Evolutionary conservation across 2,329 filamentous ascomycete genomes (phyloP).

Genomic region (Huntiella savannae): DNA sequence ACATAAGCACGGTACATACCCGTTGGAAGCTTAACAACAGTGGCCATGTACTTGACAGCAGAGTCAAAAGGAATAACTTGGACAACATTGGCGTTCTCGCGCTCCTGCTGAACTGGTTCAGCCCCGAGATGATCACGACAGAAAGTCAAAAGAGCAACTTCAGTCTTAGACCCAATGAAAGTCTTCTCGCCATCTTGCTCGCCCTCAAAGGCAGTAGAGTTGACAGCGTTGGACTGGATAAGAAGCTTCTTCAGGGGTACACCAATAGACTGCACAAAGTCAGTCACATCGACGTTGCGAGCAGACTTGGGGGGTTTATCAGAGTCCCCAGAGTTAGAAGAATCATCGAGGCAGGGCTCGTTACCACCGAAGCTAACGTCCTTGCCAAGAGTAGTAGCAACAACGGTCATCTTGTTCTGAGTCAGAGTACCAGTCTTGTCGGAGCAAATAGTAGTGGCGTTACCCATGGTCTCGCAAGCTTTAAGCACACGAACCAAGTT

Average conservation of each 20-base stretch:
- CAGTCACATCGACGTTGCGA: conserved; percentile 3
- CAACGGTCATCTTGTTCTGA: conserved; percentile 57
- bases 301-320: not conserved
- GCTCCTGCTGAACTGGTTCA: conserved; percentile 25
- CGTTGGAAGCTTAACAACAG: conserved; percentile 28
- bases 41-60: conserved; percentile 35
- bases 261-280: conserved; percentile 9
- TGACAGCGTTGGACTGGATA: conserved; percentile 31
- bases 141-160: conserved; percentile 33
- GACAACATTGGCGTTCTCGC: conserved; percentile 26
- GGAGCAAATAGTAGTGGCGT: conserved; percentile 57
- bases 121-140: conserved; percentile 32
- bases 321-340: not conserved
- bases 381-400: conserved; percentile 44
- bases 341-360: conserved; percentile 3
- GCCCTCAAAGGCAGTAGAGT: conserved; percentile 37
- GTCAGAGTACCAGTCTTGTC: conserved; percentile 30
- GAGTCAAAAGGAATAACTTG: conserved; percentile 37
- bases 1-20: conserved; percentile 26
- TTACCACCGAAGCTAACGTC: conserved; percentile 18
- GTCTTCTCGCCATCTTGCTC: conserved; percentile 24
- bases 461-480: conserved; percentile 56
- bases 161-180: conserved; percentile 38
- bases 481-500: conserved; percentile 48
- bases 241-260: conserved; percentile 15